These are phyloP conservation scores for Exserohilum rostratum DNA, from an alignment of 2,329 filamentous ascomycete genomes.

Conservation along the genomic window DNA sequence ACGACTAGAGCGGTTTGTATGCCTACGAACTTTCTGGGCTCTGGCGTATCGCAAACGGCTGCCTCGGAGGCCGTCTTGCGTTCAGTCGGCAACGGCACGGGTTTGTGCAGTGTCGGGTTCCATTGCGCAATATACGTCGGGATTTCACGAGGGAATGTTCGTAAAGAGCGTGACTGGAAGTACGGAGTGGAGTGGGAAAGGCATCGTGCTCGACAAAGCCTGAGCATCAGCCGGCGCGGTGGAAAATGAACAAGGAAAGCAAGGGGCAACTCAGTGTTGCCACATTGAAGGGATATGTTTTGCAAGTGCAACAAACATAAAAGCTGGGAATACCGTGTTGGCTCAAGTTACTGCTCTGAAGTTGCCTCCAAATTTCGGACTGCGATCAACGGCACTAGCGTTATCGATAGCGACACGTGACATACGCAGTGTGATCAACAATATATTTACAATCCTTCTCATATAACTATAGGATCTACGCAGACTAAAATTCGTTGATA, in stretches of 20 bases:
- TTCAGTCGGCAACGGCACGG: constrained; percentile 4
- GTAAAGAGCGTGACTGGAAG: constrained; percentile 29
- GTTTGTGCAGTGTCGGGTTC: constrained; percentile 33
- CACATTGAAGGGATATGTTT: neutral
- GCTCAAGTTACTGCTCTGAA: neutral
- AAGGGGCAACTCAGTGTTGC: neutral
- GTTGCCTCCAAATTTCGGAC: neutral
- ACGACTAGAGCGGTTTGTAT: constrained; percentile 2
- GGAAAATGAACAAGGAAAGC: neutral
- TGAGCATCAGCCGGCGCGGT: constrained; percentile 31
- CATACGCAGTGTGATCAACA: neutral
- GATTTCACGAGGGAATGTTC: constrained; percentile 30
- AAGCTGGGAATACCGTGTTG: no score
- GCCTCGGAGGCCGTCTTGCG: neutral
- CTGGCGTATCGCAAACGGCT: constrained; percentile 1
- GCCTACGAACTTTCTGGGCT: constrained; percentile 14
- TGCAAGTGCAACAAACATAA: neutral
- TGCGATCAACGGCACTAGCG: constrained; percentile 1
- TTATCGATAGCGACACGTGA: constrained; percentile 6
- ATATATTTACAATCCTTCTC: neutral
- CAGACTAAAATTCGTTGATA: no score
- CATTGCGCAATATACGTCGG: constrained; percentile 32
- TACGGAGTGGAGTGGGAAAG: constrained; percentile 23
- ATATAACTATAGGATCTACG: no score
- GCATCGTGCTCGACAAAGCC: constrained; percentile 28